Conservation (phyloP, 148 eudicot species). For the Dysphania ambrosioides region DNA sequence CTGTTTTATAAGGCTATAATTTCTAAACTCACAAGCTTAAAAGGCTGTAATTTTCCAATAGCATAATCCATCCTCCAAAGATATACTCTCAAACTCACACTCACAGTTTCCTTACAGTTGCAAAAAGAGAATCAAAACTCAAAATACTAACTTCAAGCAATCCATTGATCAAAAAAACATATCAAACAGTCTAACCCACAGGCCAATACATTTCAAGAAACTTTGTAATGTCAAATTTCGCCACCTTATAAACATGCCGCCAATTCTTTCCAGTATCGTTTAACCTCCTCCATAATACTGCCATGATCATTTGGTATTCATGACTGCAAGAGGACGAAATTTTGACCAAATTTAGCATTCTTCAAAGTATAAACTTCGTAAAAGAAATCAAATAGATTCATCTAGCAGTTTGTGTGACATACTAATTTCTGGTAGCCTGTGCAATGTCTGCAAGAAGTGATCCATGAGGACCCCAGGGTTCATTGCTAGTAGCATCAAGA, state of each 20-base stretch:
- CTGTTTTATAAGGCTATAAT: too few species aligned
- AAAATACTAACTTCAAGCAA: neutral
- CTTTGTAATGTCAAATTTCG: neutral
- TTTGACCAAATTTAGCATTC: slow-evolving; percentile 8
- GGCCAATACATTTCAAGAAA: neutral
- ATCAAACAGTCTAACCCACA: neutral
- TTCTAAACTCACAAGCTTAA: too few species aligned
- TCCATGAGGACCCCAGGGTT: slow-evolving; percentile 99
- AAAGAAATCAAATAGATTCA: neutral
- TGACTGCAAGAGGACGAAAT: slow-evolving; percentile 48
- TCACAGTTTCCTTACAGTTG: neutral
- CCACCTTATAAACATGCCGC: slow-evolving; percentile 69
- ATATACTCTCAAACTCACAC: neutral
- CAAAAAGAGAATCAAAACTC: neutral
- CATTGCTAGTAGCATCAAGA: slow-evolving; percentile 99
- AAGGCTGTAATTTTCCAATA: too few species aligned
- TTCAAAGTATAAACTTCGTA: neutral
- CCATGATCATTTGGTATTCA: slow-evolving; percentile 92
- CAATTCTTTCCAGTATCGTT: slow-evolving; percentile 94
- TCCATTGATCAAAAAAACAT: neutral
- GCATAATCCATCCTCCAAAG: too few species aligned
- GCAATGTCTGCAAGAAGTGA: slow-evolving; percentile 87
- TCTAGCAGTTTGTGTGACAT: slow-evolving; percentile 26
- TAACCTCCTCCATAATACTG: slow-evolving; percentile 83
- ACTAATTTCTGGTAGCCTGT: slow-evolving; percentile 86